Conservation (phyloP, 768 basidiomycete species). For the Albatrellus ellisii region DNA sequence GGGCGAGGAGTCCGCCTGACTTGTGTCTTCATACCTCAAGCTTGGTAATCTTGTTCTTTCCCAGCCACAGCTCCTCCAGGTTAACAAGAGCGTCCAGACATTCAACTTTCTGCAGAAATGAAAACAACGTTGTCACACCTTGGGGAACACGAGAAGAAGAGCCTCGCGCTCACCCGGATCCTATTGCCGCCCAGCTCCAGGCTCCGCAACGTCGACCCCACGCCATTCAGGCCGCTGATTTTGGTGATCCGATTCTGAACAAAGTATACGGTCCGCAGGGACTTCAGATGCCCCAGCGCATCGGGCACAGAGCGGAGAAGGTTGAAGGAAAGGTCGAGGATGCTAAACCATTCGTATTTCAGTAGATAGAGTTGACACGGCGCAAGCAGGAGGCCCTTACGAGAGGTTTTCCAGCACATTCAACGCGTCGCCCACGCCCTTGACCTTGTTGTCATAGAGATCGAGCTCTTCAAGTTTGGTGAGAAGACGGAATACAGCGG, state of each 20-base stretch:
- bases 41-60: constrained; percentile 92
- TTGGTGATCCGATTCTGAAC: constrained; percentile 91
- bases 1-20: neutral
- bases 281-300: constrained; percentile 38
- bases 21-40: constrained; percentile 52
- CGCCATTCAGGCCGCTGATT: constrained; percentile 51
- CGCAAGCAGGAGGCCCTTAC: constrained; percentile 27
- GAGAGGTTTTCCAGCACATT: constrained; percentile 38
- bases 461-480: constrained; percentile 78
- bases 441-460: constrained; percentile 92
- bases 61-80: constrained; percentile 90
- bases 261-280: constrained; percentile 75
- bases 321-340: constrained; percentile 93
- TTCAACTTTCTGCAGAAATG: constrained; percentile 62
- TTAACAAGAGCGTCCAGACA: constrained; percentile 68
- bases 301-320: constrained; percentile 63
- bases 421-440: constrained; percentile 54
- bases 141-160: neutral
- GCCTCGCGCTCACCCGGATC: constrained; percentile 56
- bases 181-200: constrained; percentile 91
- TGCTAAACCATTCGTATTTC: constrained; percentile 20
- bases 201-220: constrained; percentile 50
- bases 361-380: neutral
- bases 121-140: constrained; percentile 1
- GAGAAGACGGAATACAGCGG: constrained; percentile 54